A percentile compares a stretch with the other conserved stretches of the same genome.
These are phyloP conservation scores for Auricularia sp. DNA, from an alignment of 768 basidiomycete genomes.

Conservation along the genomic window DNA sequence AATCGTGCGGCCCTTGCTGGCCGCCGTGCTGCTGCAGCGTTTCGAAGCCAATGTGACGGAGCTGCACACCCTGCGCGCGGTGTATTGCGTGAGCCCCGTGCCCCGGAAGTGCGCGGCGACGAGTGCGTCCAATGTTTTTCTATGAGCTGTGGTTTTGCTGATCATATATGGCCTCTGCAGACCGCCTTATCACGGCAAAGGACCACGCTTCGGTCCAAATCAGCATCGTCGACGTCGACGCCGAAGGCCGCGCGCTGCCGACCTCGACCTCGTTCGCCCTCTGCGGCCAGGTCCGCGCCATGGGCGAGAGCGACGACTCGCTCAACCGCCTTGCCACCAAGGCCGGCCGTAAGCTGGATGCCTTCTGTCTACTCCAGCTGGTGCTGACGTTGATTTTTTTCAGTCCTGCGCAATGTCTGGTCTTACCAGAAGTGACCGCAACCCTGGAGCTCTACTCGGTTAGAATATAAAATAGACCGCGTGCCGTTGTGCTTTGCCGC, in stretches of 20 bases:
- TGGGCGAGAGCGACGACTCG: conserved; percentile 92
- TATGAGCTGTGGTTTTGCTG: not conserved
- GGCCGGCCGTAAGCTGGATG: conserved; percentile 67
- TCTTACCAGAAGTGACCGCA: conserved; percentile 76
- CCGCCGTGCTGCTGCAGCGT: conserved; percentile 7
- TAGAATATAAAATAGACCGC: too few relatives aligned
- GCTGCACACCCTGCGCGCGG: conserved; percentile 33
- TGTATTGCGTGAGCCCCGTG: conserved; percentile 31
- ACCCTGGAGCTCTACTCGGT: too few relatives aligned
- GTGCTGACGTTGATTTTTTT: conserved; percentile 2
- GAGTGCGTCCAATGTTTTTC: conserved; percentile 45
- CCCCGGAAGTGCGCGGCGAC: conserved; percentile 99
- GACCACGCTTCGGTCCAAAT: conserved; percentile 99
- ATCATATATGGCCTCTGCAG: conserved; percentile 27
- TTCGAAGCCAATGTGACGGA: conserved; percentile 35
- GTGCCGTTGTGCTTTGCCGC: too few relatives aligned
- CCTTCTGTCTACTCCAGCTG: too few relatives aligned
- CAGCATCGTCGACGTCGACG: conserved; percentile 83
- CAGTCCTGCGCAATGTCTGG: conserved; percentile 96
- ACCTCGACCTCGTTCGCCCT: conserved; percentile 90
- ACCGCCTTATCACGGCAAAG: conserved; percentile 97
- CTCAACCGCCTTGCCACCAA: conserved; percentile 92
- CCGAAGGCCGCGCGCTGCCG: conserved; percentile 65
- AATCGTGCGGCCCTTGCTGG: conserved; percentile 21
- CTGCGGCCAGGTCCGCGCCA: conserved; percentile 85